Evolutionary conservation across 2,329 filamentous ascomycete genomes (phyloP).

Genomic region (Fusarium secorum): DNA sequence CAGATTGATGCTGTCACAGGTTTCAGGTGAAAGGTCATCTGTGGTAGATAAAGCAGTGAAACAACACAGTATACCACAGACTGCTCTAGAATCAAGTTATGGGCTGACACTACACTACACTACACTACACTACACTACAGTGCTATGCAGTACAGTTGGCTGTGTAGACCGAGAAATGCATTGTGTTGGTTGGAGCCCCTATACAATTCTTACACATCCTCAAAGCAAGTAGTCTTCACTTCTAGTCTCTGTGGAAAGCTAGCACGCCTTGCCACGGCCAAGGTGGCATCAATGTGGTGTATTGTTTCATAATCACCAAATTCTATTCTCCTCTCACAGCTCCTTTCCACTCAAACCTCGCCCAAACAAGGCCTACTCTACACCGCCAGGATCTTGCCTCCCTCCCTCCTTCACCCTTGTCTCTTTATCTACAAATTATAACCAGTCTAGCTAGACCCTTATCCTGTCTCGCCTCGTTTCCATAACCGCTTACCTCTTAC

Average conservation of each 20-base stretch:
- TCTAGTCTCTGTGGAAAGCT: not conserved
- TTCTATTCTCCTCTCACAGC: not conserved
- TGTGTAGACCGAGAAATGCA: not conserved
- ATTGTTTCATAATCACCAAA: not conserved
- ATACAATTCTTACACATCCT: not conserved
- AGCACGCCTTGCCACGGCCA: not conserved
- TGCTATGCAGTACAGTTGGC: not conserved
- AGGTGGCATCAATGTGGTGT: not conserved
- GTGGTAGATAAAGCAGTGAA: not conserved
- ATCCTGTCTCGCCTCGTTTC: constrained; percentile 8
- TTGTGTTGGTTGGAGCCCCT: not conserved
- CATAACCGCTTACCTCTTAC: constrained; percentile 5
- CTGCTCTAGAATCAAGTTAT: not conserved
- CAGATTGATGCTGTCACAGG: not conserved
- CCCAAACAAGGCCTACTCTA: not conserved
- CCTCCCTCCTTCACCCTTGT: not conserved
- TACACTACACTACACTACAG: not conserved
- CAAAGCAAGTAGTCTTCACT: not conserved
- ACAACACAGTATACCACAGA: not conserved
- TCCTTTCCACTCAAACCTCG: not conserved
- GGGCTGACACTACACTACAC: not conserved
- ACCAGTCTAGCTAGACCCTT: not conserved
- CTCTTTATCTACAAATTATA: not conserved
- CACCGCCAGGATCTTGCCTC: not conserved
- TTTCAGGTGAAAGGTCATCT: not conserved